Base-by-base conservation (phyloP, 73 alveolate species). In the Diophrys appendiculata region DNA sequence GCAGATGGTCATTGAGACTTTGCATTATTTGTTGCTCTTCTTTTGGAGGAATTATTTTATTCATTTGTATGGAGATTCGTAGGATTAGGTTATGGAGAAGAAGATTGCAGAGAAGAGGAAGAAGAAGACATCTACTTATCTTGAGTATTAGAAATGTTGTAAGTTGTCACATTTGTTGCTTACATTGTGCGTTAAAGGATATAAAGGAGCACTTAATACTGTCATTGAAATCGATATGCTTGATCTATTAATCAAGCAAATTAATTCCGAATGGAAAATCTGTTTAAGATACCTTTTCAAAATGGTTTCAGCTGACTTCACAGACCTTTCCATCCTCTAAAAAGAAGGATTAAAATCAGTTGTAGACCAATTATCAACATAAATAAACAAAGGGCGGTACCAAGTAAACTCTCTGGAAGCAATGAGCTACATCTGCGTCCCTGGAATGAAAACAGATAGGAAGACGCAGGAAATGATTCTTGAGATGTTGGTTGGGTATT, bases 361-460 rank as follows among this genome's bases (percentile, higher is more conserved):
- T 11, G 71, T 23, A 2, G 71, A 60, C 71, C 71, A 60, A 60
- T 23, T 60, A 2, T 23, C 18, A 3, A 23, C 71, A 3, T 23
- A 11, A 13, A 60, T 60, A 3, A 23, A 3, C 25, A 31, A 60
- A 27, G 2, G 5, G 28, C 11, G 2, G 30, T 60, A 60, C 28
- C 18, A 60, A 27, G 18, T 31, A 60, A 60, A 60, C 11, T 23
- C 25, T 31, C 71, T 60, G 13, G 25, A 27, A 11, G 11, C 25
- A 31, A 27, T 60, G 11, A 11, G 11, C 28, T 60, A 27, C 5
- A 23, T 60, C 28, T 60, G 71, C 28, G 13, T 31, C 2, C 71
- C 71, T 60, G 71, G 71, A 11, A 60, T 3, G 28, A 60, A 60
- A 60, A 60, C 71, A 23, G 71, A 60, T 23, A 27, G 25, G 28